These are phyloP conservation scores for Kwoniella shandongensis DNA, from an alignment of 768 basidiomycete genomes.

Conservation along the genomic window DNA sequence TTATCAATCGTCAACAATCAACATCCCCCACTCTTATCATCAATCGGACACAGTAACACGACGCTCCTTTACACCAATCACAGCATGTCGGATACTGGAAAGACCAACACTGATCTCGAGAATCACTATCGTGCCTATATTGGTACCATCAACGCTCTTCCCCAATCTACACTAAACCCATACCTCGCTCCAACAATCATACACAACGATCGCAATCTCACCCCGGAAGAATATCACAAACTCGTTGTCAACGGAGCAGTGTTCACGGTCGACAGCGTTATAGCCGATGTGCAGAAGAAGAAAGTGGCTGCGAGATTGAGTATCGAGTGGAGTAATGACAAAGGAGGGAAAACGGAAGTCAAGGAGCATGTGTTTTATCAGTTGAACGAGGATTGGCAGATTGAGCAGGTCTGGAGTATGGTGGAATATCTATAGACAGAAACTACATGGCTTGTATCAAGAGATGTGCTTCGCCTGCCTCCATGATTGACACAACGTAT, in stretches of 20 bases:
- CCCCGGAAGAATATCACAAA: conserved; percentile 2
- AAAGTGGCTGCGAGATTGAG: conserved; percentile 8
- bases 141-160: conserved; percentile 2
- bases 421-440: conserved; percentile 11
- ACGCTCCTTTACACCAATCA: too few relatives aligned
- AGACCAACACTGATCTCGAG: background rate
- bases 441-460: too few relatives aligned
- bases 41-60: too few relatives aligned
- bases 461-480: too few relatives aligned
- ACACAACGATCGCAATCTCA: conserved; percentile 8
- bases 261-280: conserved; percentile 3
- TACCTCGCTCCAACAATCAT: conserved; percentile 3
- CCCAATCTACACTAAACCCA: background rate
- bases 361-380: conserved; percentile 23
- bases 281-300: background rate
- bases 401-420: conserved; percentile 23
- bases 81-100: background rate
- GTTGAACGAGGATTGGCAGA: conserved; percentile 10
- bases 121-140: conserved; percentile 8
- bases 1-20: too few relatives aligned
- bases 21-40: too few relatives aligned
- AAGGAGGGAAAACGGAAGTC: conserved; percentile 1
- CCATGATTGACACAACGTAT: too few relatives aligned
- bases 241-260: conserved; percentile 4
- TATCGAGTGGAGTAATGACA: conserved; percentile 3